These are phyloP conservation scores for Kwoniella shandongensis DNA, from an alignment of 768 basidiomycete genomes.

Conservation along the genomic window DNA sequence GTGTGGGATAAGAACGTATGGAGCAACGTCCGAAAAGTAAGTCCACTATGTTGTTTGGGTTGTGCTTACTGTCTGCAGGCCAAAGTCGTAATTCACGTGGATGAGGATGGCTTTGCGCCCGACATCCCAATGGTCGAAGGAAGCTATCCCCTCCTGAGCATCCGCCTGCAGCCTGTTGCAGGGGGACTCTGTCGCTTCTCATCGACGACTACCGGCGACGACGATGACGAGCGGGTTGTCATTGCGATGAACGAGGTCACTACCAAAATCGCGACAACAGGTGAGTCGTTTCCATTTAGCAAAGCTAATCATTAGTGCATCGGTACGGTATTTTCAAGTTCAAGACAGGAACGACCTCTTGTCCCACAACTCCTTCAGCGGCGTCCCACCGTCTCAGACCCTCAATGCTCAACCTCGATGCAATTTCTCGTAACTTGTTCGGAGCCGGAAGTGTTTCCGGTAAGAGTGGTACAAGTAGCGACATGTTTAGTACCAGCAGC, in stretches of 20 bases:
- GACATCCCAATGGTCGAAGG: constrained; percentile 70
- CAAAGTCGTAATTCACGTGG: constrained; percentile 84
- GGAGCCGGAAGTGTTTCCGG: constrained; percentile 56
- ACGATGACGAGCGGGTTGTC: constrained; percentile 62
- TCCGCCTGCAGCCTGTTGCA: constrained; percentile 77
- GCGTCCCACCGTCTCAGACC: constrained; percentile 66
- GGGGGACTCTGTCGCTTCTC: constrained; percentile 73
- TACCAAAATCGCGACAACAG: constrained; percentile 73
- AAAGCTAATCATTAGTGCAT: constrained; percentile 35
- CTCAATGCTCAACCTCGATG: constrained; percentile 85
- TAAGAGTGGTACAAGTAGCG: constrained; percentile 58
- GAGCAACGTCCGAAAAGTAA: constrained; percentile 68
- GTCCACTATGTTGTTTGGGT: background rate
- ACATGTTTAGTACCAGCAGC: constrained; percentile 69
- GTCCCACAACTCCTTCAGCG: constrained; percentile 82
- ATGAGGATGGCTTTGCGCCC: constrained; percentile 71
- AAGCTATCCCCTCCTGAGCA: constrained; percentile 71
- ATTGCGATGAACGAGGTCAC: constrained; percentile 71
- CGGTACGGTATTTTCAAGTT: constrained; percentile 88
- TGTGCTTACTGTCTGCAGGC: constrained; percentile 58
- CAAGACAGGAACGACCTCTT: constrained; percentile 69
- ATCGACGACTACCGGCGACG: constrained; percentile 53
- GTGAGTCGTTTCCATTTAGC: constrained; percentile 58
- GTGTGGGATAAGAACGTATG: constrained; percentile 70
- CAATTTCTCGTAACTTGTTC: constrained; percentile 85